These are phyloP conservation scores for Pholiota molesta DNA, from an alignment of 768 basidiomycete species.

Conservation along the genomic window DNA sequence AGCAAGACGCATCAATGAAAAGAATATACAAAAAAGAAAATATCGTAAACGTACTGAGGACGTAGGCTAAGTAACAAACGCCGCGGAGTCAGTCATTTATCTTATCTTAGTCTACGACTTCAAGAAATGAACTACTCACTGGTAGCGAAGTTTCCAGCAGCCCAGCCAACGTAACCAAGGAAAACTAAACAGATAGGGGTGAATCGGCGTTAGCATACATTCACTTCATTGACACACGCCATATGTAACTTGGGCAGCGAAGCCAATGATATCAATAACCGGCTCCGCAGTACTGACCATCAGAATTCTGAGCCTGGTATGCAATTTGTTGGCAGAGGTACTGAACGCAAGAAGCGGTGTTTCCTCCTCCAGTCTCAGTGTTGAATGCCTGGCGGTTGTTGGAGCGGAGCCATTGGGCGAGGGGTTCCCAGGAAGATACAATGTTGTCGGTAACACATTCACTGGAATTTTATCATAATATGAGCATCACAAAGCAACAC, in stretches of 20 bases:
- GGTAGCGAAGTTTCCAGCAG: slow-evolving; percentile 54
- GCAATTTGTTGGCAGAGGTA: slow-evolving; percentile 49
- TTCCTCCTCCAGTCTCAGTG: slow-evolving; percentile 64
- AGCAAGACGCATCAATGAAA: neutral
- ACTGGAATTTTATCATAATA: slow-evolving; percentile 8
- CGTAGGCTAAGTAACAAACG: slow-evolving; percentile 28
- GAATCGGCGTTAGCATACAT: neutral
- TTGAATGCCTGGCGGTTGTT: slow-evolving; percentile 61
- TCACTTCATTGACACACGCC: too few relatives aligned
- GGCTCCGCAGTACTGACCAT: slow-evolving; percentile 36
- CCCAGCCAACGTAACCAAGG: slow-evolving; percentile 61
- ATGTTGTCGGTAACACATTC: slow-evolving; percentile 62
- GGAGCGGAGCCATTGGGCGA: slow-evolving; percentile 49
- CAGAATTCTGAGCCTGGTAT: slow-evolving; percentile 50
- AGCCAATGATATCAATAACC: neutral
- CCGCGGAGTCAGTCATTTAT: neutral
- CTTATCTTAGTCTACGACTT: too few relatives aligned
- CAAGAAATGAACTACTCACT: slow-evolving; percentile 14
- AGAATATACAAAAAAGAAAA: neutral
- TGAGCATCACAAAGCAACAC: neutral
- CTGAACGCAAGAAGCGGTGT: slow-evolving; percentile 49
- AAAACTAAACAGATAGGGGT: slow-evolving; percentile 34
- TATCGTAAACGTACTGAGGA: slow-evolving; percentile 26
- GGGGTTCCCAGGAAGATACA: slow-evolving; percentile 44
- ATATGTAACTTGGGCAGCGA: neutral